phyloP scores from a whole-genome alignment of 2,329 filamentous ascomycete species.

The Immersiporthe knoxdaviesiana region DNA sequence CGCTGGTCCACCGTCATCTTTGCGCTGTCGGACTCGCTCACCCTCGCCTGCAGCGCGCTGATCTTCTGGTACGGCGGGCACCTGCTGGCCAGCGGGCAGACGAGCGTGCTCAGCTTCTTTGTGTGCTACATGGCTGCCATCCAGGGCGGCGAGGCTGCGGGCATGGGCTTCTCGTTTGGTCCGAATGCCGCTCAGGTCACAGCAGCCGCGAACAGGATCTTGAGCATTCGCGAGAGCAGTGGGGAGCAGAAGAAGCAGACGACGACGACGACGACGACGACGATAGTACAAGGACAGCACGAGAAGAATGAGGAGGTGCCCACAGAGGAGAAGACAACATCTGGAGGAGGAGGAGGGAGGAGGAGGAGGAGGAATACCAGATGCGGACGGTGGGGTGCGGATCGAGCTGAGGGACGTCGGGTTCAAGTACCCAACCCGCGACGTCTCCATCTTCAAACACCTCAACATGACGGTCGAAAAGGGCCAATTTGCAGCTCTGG shows the following conservation, averaged over 20 bases:
- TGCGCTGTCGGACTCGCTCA: slow-evolving; percentile 69
- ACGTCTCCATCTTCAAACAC: slow-evolving; percentile 60
- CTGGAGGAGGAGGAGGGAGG: slow-evolving; percentile 34
- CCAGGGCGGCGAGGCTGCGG: slow-evolving; percentile 68
- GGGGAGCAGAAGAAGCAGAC: slow-evolving; percentile 11
- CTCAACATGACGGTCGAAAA: slow-evolving; percentile 67
- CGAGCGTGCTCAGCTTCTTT: slow-evolving; percentile 51
- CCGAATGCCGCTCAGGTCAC: slow-evolving; percentile 65
- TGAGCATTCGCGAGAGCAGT: slow-evolving; percentile 50
- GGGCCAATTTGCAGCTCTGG: slow-evolving; percentile 71
- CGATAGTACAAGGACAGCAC: neutral
- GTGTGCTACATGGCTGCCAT: slow-evolving; percentile 68
- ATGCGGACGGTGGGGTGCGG: slow-evolving; percentile 53
- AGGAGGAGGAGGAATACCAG: slow-evolving; percentile 42
- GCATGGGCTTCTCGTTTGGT: slow-evolving; percentile 68
- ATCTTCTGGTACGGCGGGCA: slow-evolving; percentile 69
- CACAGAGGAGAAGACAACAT: no score
- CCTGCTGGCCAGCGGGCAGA: slow-evolving; percentile 57
- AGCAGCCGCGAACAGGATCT: slow-evolving; percentile 62
- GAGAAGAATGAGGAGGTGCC: neutral
- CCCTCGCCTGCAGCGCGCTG: slow-evolving; percentile 65
- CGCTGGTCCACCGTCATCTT: slow-evolving; percentile 67
- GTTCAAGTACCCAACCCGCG: slow-evolving; percentile 64
- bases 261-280: neutral
- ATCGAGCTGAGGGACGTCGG: slow-evolving; percentile 60